A percentile compares a stretch with the other conserved stretches of the same genome.
Conservation (phyloP, 169 alveolate species). For the Plasmodium falciparum region DNA sequence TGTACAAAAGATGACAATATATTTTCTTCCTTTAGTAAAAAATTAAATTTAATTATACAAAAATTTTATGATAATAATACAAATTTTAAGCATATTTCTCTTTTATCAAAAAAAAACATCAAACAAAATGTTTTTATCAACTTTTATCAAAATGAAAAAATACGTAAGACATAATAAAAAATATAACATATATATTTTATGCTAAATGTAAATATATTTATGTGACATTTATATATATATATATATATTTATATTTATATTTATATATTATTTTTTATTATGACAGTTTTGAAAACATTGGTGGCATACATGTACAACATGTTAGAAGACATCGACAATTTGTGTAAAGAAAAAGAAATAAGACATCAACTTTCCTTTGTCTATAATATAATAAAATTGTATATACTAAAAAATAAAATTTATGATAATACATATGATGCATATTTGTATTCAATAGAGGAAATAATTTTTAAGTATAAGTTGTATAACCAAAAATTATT, state of each 20-base stretch:
- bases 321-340: slow-evolving; percentile 1
- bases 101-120: slow-evolving; percentile 12
- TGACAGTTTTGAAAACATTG: slow-evolving; percentile 47
- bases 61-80: slow-evolving; percentile 48
- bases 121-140: slow-evolving; percentile 47
- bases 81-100: slow-evolving; percentile 30
- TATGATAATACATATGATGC: neutral
- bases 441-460: slow-evolving; percentile 21
- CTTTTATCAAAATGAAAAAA: slow-evolving; percentile 60
- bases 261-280: neutral
- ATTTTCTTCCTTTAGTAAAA: slow-evolving; percentile 19
- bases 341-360: slow-evolving; percentile 44
- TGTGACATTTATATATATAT: neutral
- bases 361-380: slow-evolving; percentile 58
- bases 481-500: slow-evolving; percentile 55
- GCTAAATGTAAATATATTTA: neutral
- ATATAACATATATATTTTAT: neutral
- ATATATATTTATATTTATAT: neutral
- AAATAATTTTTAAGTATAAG: slow-evolving; percentile 60
- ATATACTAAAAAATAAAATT: slow-evolving; percentile 19
- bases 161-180: slow-evolving; percentile 44
- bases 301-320: slow-evolving; percentile 21
- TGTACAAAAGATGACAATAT: slow-evolving; percentile 30
- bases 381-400: slow-evolving; percentile 32
- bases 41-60: slow-evolving; percentile 36